Evolutionary conservation across 2,329 filamentous ascomycete species (phyloP).

Genomic region (Xylaria sp.): DNA sequence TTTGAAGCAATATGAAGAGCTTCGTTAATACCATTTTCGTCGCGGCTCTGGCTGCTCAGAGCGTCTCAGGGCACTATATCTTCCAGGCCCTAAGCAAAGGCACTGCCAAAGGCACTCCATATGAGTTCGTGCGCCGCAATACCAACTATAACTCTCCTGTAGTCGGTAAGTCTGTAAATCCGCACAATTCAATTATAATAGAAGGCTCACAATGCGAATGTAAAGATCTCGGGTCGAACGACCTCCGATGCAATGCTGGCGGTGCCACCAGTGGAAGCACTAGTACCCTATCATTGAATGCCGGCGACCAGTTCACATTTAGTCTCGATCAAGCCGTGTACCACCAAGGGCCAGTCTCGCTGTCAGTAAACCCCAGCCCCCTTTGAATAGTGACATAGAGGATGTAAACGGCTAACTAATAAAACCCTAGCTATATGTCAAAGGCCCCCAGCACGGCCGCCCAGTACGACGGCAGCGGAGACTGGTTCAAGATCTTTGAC

Average conservation of each 20-base stretch:
- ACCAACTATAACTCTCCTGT: constrained; percentile 56
- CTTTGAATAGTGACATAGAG: neutral
- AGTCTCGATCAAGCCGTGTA: constrained; percentile 47
- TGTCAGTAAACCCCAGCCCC: constrained; percentile 25
- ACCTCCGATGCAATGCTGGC: constrained; percentile 50
- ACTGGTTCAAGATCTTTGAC: constrained; percentile 51
- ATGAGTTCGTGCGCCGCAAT: constrained; percentile 50
- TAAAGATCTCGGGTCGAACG: constrained; percentile 45
- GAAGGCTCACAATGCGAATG: neutral
- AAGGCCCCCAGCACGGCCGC: constrained; percentile 44
- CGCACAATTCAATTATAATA: neutral
- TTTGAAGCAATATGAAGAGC: constrained; percentile 40
- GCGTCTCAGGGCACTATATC: constrained; percentile 49
- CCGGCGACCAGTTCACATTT: constrained; percentile 49
- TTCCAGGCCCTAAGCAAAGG: constrained; percentile 47
- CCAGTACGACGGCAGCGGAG: constrained; percentile 47
- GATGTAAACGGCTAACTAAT: constrained; percentile 10
- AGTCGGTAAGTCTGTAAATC: constrained; percentile 35
- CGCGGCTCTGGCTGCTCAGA: constrained; percentile 41
- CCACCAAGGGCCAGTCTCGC: constrained; percentile 48
- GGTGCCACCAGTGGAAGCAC: constrained; percentile 43
- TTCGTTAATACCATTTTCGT: constrained; percentile 36
- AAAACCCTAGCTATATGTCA: constrained; percentile 45
- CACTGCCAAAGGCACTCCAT: constrained; percentile 41
- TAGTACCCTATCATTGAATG: constrained; percentile 43